These are phyloP conservation scores for Ormosia semicastrata DNA, from an alignment of 306 rosid genomes.

Conservation along the genomic window DNA sequence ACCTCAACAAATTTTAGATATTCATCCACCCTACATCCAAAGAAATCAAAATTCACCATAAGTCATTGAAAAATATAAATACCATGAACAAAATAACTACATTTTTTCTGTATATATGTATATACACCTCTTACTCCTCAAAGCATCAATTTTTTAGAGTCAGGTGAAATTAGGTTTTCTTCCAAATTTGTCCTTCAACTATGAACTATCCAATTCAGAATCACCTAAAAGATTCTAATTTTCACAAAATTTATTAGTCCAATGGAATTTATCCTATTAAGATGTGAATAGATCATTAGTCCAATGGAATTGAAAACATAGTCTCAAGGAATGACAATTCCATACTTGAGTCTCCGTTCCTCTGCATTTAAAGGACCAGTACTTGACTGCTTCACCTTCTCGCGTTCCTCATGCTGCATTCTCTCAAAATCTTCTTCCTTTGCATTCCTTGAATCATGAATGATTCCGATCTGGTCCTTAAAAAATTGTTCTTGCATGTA, in stretches of 20 bases:
- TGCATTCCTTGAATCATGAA: constrained; percentile 51
- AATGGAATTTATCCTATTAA: not conserved
- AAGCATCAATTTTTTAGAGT: not conserved
- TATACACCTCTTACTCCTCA: not conserved
- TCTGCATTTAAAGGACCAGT: constrained; percentile 40
- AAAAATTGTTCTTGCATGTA: constrained; percentile 62
- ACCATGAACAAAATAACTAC: not conserved
- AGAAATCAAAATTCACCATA: constrained; percentile 3
- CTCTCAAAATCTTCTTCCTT: constrained; percentile 76
- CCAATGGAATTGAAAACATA: not conserved
- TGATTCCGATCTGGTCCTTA: constrained; percentile 54
- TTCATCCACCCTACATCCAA: constrained; percentile 47
- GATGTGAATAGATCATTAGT: constrained; percentile 9
- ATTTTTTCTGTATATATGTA: not conserved
- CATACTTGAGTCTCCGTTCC: constrained; percentile 52
- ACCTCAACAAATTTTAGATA: constrained; percentile 50
- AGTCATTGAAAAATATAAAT: not conserved
- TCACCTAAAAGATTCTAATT: not conserved
- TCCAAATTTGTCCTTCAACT: not conserved
- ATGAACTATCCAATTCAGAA: not conserved
- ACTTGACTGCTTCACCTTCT: constrained; percentile 61
- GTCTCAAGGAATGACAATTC: not conserved
- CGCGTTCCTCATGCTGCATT: constrained; percentile 76
- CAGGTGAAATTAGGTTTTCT: not conserved
- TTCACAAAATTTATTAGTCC: not conserved